These are phyloP conservation scores for Leccinum pellstonianum DNA, from an alignment of 768 basidiomycete species.

Conservation along the genomic window DNA sequence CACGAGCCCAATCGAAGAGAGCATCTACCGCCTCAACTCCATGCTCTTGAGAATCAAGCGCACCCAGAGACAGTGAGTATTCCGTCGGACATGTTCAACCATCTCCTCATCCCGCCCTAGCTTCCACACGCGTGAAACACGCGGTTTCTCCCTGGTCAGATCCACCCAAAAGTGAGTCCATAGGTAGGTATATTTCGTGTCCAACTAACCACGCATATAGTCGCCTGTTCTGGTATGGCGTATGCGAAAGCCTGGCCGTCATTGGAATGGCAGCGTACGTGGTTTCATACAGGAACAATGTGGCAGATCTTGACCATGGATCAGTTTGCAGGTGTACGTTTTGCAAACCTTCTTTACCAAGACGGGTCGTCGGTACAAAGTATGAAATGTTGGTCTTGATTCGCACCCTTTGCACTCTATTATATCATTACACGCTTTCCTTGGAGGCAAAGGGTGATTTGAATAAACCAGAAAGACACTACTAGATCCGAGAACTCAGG, in stretches of 20 bases:
- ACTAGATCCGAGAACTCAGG: not conserved
- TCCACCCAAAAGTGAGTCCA: slow-evolving; percentile 76
- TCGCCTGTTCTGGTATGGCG: slow-evolving; percentile 92
- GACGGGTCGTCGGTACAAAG: slow-evolving; percentile 87
- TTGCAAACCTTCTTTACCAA: slow-evolving; percentile 97
- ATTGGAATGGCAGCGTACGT: slow-evolving; percentile 88
- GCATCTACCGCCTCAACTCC: slow-evolving; percentile 85
- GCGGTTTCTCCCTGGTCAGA: slow-evolving; percentile 90
- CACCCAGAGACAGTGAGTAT: slow-evolving; percentile 87
- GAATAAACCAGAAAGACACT: not conserved
- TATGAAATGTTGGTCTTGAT: slow-evolving; percentile 41
- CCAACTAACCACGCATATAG: slow-evolving; percentile 36
- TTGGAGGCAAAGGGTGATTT: not conserved
- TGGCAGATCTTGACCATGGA: slow-evolving; percentile 9
- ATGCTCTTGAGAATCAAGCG: slow-evolving; percentile 88
- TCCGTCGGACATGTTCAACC: not conserved
- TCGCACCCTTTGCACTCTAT: slow-evolving; percentile 12
- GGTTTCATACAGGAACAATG: slow-evolving; percentile 1
- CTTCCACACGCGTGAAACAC: slow-evolving; percentile 91
- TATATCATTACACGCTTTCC: not conserved
- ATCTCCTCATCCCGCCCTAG: slow-evolving; percentile 38
- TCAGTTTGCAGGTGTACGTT: slow-evolving; percentile 84
- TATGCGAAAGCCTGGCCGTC: slow-evolving; percentile 75
- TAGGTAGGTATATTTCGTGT: not conserved
- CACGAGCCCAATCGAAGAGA: slow-evolving; percentile 92